Base-by-base conservation (phyloP, 441 rosid species). In the Isatis lusitanica region DNA sequence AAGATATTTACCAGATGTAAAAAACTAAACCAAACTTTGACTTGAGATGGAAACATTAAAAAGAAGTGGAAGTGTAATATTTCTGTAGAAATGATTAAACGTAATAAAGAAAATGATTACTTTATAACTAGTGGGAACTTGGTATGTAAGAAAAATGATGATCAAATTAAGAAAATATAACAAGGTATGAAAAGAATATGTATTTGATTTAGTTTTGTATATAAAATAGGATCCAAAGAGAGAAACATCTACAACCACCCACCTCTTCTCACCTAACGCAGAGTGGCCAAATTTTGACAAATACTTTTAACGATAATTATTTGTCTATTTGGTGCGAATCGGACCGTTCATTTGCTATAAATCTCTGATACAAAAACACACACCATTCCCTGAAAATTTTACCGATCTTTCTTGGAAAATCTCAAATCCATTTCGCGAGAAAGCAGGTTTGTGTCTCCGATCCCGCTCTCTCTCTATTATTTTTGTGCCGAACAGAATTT, bases 241-340 rank as follows among this genome's bases (percentile, higher is more conserved):
- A 16, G 17, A 13, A 50, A 70, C 24, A 42, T 15, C 33, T 12
- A 76, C 65, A 21, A 63, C 73, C 69, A 59, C 47, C 57, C n/a
- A 57, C 56, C 35, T 43, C 36, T 52, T 43, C 47, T 77, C 44
- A 77, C 80, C 80, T 66, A 77, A 77, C 80, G 13, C 70, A 13
- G 69, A 71, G 76, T 71, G 64, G 73, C 69, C 80, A 71, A 61
- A 30, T 39, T 72, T 71, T 60, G 80, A 77, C 77, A 43, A 33
- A 15, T 30, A 40, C 46, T 57, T 63, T 6, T 3, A 44, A 44
- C 35, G 2, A 16, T 15, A 39, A 44, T 24, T 16, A 50, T 30
- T 68, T n/a, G n/a, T 15, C 4, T 18, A 40, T 0, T 60, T 70
- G 80, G 80, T 76, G 63, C 63, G 72, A 70, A 70, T 70, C 79